phyloP scores from a whole-genome alignment of 805 yeast genomes.

The Lachancea sp. region DNA sequence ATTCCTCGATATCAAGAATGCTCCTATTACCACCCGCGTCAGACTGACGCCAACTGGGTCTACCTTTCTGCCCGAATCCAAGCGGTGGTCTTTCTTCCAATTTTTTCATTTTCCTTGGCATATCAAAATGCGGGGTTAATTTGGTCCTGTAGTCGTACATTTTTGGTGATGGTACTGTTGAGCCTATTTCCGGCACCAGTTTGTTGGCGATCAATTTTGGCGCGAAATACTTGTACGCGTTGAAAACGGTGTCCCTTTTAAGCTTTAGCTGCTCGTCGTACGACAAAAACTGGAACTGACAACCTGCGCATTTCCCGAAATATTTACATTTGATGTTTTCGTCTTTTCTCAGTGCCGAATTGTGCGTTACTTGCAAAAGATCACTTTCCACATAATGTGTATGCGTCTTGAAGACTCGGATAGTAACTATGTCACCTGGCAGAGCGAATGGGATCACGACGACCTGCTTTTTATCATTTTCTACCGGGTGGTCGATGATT shows the following conservation, averaged over 20 bases:
- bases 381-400: conserved; percentile 72
- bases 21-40: conserved; percentile 51
- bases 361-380: conserved; percentile 44
- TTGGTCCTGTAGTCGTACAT: conserved; percentile 80
- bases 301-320: conserved; percentile 90
- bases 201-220: conserved; percentile 41
- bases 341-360: conserved; percentile 46
- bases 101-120: conserved; percentile 49
- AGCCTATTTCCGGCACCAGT: conserved; percentile 52
- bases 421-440: conserved; percentile 73
- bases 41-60: conserved; percentile 58
- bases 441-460: conserved; percentile 80
- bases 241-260: conserved; percentile 66
- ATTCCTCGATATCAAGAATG: conserved; percentile 88
- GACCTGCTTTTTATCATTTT: conserved; percentile 43
- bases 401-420: conserved; percentile 72
- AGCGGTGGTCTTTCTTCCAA: conserved; percentile 53
- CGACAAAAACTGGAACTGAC: conserved; percentile 79
- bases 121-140: conserved; percentile 89
- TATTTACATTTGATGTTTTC: conserved; percentile 61
- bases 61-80: conserved; percentile 86
- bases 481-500: conserved; percentile 54
- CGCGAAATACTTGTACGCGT: conserved; percentile 78
- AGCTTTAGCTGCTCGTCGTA: conserved; percentile 67
- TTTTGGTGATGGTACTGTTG: conserved; percentile 71